Evolutionary conservation across 352 stramenopile genomes (phyloP).

Genomic region (Pythium pyrilobum): DNA sequence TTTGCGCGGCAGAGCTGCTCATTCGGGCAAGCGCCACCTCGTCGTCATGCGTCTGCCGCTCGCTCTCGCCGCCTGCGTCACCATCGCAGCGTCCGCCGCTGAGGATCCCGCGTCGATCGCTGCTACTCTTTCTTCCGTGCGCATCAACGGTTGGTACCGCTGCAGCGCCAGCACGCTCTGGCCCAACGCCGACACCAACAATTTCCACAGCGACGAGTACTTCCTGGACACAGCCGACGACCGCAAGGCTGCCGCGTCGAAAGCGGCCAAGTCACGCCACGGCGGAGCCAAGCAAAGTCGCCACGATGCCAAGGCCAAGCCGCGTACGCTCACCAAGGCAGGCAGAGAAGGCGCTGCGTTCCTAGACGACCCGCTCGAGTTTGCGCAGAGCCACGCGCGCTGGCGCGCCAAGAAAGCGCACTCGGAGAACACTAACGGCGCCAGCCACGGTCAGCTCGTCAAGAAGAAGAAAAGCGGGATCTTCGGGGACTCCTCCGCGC

Average conservation of each 20-base stretch:
- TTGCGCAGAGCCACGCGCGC: constrained; percentile 8
- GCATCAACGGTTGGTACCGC: constrained; percentile 30
- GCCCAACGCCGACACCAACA: constrained; percentile 7
- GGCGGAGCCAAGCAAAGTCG: background rate
- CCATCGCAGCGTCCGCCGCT: background rate
- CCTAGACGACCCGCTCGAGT: constrained; percentile 5
- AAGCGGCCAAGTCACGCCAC: constrained; percentile 15
- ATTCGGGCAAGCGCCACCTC: constrained; percentile 1
- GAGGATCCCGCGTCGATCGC: background rate
- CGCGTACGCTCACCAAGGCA: constrained; percentile 33
- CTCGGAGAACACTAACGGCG: too few relatives aligned
- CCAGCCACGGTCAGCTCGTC: too few relatives aligned
- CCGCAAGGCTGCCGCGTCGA: constrained; percentile 21
- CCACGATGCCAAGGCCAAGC: constrained; percentile 19
- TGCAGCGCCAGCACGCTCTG: constrained; percentile 27
- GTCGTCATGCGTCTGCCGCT: background rate
- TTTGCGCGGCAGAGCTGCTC: background rate
- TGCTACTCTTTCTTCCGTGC: constrained; percentile 15
- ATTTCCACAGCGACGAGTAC: constrained; percentile 9
- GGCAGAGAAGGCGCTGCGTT: constrained; percentile 34
- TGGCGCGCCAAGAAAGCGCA: constrained; percentile 8
- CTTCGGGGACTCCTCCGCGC: too few relatives aligned
- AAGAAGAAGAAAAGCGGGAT: too few relatives aligned
- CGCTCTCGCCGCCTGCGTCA: background rate
- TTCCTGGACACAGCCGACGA: constrained; percentile 5